Percentiles rank a stretch among this genome's conserved stretches.
Evolutionary conservation across 352 stramenopile species (phyloP).

Genomic region (Saprolegnia parasitica): DNA sequence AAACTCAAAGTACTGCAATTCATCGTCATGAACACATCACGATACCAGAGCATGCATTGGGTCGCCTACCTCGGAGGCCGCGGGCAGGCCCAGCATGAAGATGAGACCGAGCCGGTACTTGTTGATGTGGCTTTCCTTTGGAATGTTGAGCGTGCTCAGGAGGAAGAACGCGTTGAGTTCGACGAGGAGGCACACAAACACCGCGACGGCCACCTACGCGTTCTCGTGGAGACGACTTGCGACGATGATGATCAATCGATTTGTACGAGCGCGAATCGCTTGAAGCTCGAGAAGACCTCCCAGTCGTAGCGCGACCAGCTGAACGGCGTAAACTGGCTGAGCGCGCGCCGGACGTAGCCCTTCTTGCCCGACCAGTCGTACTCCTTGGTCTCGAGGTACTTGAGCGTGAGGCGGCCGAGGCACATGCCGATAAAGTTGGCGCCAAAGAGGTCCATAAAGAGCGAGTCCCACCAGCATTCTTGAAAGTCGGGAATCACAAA

Average conservation of each 20-base stretch:
- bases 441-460: slow-evolving; percentile 88
- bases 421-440: slow-evolving; percentile 90
- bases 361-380: slow-evolving; percentile 87
- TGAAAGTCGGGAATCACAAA: slow-evolving; percentile 91
- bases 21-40: not conserved
- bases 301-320: slow-evolving; percentile 87
- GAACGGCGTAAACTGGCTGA: slow-evolving; percentile 86
- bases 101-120: slow-evolving; percentile 68
- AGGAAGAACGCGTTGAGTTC: slow-evolving; percentile 94
- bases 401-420: slow-evolving; percentile 63
- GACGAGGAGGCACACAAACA: slow-evolving; percentile 79
- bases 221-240: not conserved
- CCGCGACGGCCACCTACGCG: slow-evolving; percentile 65
- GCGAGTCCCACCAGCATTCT: slow-evolving; percentile 93
- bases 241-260: not conserved
- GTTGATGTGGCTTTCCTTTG: slow-evolving; percentile 85
- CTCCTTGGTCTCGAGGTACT: slow-evolving; percentile 78
- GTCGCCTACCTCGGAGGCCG: slow-evolving; percentile 55
- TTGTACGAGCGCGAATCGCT: slow-evolving; percentile 70
- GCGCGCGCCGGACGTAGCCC: slow-evolving; percentile 55
- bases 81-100: slow-evolving; percentile 77
- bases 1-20: slow-evolving; percentile 77
- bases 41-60: slow-evolving; percentile 4
- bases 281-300: slow-evolving; percentile 90
- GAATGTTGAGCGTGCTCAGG: slow-evolving; percentile 81